A percentile compares a stretch with the other conserved stretches of the same genome.
Conservation (phyloP, 139 green algal genomes). For the Auxenochlorella protothecoides region DNA sequence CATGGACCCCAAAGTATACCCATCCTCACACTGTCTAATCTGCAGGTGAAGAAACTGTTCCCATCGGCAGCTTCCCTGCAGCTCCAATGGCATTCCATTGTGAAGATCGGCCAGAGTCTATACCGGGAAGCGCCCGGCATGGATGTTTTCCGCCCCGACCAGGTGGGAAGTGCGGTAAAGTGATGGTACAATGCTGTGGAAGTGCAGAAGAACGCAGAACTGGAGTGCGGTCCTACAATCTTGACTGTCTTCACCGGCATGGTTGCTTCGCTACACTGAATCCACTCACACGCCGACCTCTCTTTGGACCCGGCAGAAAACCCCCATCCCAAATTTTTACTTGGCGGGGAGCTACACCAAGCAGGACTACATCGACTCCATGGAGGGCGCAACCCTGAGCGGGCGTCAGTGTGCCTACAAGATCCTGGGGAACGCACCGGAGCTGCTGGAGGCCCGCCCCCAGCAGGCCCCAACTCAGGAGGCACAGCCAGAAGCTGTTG, state of each 20-base stretch:
- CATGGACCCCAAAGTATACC: not conserved
- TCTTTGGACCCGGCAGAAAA: constrained; percentile 24
- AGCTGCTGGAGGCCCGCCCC: constrained; percentile 6
- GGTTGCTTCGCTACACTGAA: too few species aligned
- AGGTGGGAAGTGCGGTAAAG: constrained; percentile 19
- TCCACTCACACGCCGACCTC: too few species aligned
- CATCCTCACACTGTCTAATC: not conserved
- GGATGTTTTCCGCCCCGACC: constrained; percentile 81
- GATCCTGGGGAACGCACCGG: constrained; percentile 29
- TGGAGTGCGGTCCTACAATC: too few species aligned
- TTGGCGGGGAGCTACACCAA: constrained; percentile 90
- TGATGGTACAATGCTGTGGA: too few species aligned
- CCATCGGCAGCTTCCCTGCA: constrained; percentile 63
- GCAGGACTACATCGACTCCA: constrained; percentile 97
- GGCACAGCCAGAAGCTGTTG: not conserved
- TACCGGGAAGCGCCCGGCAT: constrained; percentile 84
- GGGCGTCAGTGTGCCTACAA: constrained; percentile 53
- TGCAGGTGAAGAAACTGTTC: constrained; percentile 78
- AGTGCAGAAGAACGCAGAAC: too few species aligned
- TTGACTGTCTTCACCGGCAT: too few species aligned
- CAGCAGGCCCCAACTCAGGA: not conserved
- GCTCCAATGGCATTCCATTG: constrained; percentile 72
- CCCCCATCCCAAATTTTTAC: constrained; percentile 91
- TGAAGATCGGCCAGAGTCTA: constrained; percentile 91
- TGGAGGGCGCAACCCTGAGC: constrained; percentile 93